Evolutionary conservation across 306 rosid species (phyloP).

Genomic region (cucumber (Cucumis sativus)): Cucumber_9930_V3 NC_026657.2:608501-609000

Average conservation of each 20-base stretch:
- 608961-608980: background rate
- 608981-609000: too few species aligned
- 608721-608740: background rate
- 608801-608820: too few species aligned
- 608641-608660: background rate
- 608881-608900: too few species aligned
- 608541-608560: background rate
- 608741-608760: background rate
- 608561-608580: background rate
- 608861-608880: too few species aligned
- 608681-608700: background rate
- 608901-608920: background rate
- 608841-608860: too few species aligned
- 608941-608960: background rate
- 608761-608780: too few species aligned
- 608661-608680: background rate
- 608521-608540: too few species aligned
- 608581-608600: background rate
- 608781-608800: too few species aligned
- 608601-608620: background rate
- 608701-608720: background rate
- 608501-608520: too few species aligned
- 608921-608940: background rate
- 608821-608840: too few species aligned
- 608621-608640: background rate